A percentile compares a stretch with the other conserved stretches of the same genome.
Conservation (phyloP, 352 stramenopile species). For the Globisporangium irregulare region DNA sequence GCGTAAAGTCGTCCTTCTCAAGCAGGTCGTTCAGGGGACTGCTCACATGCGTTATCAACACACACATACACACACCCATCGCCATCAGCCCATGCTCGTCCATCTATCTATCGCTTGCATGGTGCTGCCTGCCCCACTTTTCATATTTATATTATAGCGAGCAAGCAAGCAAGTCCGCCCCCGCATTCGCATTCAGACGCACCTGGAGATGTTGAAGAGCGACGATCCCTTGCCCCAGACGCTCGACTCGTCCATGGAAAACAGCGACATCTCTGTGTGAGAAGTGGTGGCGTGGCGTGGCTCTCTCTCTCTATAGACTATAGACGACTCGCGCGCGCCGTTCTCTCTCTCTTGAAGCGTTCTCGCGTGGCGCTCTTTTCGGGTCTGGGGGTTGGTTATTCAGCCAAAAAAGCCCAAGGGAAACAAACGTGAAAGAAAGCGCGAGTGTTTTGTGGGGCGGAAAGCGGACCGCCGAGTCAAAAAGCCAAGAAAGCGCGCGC, state of each 20-base stretch:
- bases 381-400: not conserved
- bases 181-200: conserved; percentile 2
- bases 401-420: not conserved
- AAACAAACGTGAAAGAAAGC: not conserved
- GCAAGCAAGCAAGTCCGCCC: not conserved
- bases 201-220: conserved; percentile 89
- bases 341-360: not conserved
- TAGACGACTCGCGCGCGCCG: not conserved
- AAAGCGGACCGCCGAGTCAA: not conserved
- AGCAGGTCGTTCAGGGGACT: conserved; percentile 95
- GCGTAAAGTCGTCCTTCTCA: conserved; percentile 90
- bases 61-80: not conserved
- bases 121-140: not conserved
- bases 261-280: conserved; percentile 62
- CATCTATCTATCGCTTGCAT: not conserved
- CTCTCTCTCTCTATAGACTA: not conserved
- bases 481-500: not conserved
- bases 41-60: not conserved
- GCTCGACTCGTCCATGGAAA: conserved; percentile 82
- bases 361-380: not conserved
- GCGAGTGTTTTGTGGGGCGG: not conserved
- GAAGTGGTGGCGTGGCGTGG: too few species aligned
- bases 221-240: conserved; percentile 82
- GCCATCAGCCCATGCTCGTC: not conserved
- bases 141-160: not conserved